These are phyloP conservation scores for Penicillium janthinellum DNA, from an alignment of 2,329 filamentous ascomycete genomes.

Conservation along the genomic window DNA sequence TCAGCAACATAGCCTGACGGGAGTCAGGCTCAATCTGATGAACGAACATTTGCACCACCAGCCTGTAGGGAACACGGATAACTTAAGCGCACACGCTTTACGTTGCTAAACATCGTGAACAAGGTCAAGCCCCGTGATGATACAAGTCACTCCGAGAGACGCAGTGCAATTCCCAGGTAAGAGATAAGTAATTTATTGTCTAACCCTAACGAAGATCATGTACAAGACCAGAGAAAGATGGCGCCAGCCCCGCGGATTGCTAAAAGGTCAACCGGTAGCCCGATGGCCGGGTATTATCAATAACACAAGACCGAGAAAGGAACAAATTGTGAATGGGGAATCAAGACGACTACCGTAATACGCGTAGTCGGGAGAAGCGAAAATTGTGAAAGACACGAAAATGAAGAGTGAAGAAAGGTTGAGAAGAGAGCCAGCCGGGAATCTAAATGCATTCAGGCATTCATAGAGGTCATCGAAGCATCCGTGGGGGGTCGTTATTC, in stretches of 20 bases:
- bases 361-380: slow-evolving; percentile 24
- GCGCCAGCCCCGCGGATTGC: slow-evolving; percentile 1
- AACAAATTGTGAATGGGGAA: slow-evolving; percentile 16
- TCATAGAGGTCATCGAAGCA: slow-evolving; percentile 23
- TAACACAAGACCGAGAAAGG: slow-evolving; percentile 37
- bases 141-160: not conserved
- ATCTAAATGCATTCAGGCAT: slow-evolving; percentile 28
- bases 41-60: not conserved
- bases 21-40: too few species aligned
- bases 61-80: not conserved
- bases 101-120: not conserved
- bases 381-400: slow-evolving; percentile 5
- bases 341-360: slow-evolving; percentile 19
- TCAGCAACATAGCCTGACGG: too few species aligned
- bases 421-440: slow-evolving; percentile 9
- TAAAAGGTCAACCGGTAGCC: slow-evolving; percentile 8
- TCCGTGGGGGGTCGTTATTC: slow-evolving; percentile 26
- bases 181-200: slow-evolving; percentile 4
- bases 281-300: slow-evolving; percentile 36
- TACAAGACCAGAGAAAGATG: slow-evolving; percentile 8
- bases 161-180: not conserved
- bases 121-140: not conserved
- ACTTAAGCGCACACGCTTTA: not conserved
- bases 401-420: not conserved
- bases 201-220: slow-evolving; percentile 16